phyloP scores from a whole-genome alignment of 2,329 filamentous ascomycete genomes.

The Pestalotiopsis sp. region DNA sequence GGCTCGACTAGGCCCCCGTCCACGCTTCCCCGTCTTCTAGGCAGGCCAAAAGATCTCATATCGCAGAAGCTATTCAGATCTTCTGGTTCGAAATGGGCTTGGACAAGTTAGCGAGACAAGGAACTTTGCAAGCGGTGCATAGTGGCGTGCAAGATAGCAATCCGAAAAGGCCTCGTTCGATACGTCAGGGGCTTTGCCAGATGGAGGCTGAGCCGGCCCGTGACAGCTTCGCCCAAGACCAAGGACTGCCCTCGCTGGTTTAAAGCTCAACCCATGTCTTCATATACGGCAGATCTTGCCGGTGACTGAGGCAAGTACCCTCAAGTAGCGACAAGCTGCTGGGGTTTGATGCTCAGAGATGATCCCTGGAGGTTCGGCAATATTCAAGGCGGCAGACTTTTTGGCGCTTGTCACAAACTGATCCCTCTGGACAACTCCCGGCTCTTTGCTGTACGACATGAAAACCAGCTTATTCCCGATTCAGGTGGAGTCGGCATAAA shows the following conservation, averaged over 20 bases:
- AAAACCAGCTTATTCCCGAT: background rate
- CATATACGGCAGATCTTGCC: background rate
- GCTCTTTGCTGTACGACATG: background rate
- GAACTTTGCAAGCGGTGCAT: background rate
- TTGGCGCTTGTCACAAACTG: background rate
- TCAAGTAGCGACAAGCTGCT: background rate
- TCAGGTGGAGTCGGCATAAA: background rate
- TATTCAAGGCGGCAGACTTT: background rate
- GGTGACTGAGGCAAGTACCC: background rate
- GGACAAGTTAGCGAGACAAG: background rate
- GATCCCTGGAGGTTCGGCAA: background rate
- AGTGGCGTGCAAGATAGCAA: background rate
- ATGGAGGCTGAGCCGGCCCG: conserved; percentile 9
- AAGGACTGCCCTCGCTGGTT: background rate
- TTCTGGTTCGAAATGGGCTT: background rate
- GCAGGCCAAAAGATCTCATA: background rate
- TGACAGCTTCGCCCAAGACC: background rate
- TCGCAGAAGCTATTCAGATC: background rate
- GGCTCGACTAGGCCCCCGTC: background rate
- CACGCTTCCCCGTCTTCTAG: background rate
- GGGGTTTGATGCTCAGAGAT: background rate
- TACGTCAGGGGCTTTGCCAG: background rate
- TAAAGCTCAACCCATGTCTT: background rate
- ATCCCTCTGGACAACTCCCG: background rate
- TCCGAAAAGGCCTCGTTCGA: background rate